Conservation (phyloP, 768 basidiomycete genomes). For the Lactifluus piperatus region DNA sequence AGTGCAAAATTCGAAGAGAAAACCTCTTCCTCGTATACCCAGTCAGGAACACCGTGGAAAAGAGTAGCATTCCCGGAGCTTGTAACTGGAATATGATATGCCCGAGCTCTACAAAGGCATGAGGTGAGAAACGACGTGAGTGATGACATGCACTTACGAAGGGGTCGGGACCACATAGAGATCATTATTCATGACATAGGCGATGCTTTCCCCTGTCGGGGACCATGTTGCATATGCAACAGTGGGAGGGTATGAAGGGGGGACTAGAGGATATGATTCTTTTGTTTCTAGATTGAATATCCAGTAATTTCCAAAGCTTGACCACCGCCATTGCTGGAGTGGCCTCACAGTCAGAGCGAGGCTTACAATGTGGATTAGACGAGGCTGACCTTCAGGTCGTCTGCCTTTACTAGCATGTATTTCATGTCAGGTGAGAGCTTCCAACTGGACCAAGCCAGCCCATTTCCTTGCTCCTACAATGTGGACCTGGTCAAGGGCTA, state of each 20-base stretch:
- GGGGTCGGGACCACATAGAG: constrained; percentile 74
- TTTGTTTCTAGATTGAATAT: constrained; percentile 71
- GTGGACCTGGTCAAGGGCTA: constrained; percentile 13
- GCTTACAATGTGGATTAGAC: constrained; percentile 14
- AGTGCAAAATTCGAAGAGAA: constrained; percentile 63
- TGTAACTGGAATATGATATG: constrained; percentile 66
- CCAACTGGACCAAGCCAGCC: constrained; percentile 53
- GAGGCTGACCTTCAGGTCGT: constrained; percentile 55
- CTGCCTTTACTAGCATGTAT: constrained; percentile 74
- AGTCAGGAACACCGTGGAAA: constrained; percentile 93
- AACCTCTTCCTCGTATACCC: constrained; percentile 97
- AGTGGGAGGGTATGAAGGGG: constrained; percentile 58
- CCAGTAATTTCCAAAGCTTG: constrained; percentile 86
- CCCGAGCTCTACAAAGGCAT: constrained; percentile 26
- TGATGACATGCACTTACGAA: constrained; percentile 35
- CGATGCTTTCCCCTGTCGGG: constrained; percentile 74
- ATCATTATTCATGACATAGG: constrained; percentile 82
- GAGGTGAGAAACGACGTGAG: neutral
- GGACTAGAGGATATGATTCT: constrained; percentile 59
- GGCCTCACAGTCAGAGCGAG: constrained; percentile 10
- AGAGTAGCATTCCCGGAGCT: constrained; percentile 70
- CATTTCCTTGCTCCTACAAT: constrained; percentile 44
- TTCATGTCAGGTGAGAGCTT: constrained; percentile 86
- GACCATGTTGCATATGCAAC: constrained; percentile 85
- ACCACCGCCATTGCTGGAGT: constrained; percentile 86